Evolutionary conservation across 371 early-diverging fungal genomes (phyloP).

Genomic region (Lichtheimia ramosa): DNA sequence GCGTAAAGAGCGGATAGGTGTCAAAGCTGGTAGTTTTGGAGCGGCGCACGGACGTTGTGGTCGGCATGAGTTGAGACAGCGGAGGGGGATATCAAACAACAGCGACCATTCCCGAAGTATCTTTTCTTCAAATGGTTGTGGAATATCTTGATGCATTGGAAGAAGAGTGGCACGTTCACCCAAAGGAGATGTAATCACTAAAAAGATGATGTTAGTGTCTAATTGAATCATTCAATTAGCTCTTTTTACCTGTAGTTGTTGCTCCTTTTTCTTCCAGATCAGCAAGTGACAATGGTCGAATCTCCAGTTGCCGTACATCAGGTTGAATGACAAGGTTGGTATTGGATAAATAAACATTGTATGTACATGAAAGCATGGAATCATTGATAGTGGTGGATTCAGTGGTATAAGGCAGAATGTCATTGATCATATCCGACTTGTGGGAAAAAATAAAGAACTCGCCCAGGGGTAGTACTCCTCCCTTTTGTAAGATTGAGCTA

Average conservation of each 20-base stretch:
- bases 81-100: slow-evolving; percentile 34
- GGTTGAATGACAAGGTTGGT: slow-evolving; percentile 47
- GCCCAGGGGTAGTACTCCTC: slow-evolving; percentile 40
- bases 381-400: neutral
- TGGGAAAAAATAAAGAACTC: slow-evolving; percentile 40
- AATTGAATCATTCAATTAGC: neutral
- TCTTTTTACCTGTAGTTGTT: slow-evolving; percentile 18
- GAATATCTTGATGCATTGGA: slow-evolving; percentile 16
- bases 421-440: too few relatives aligned
- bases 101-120: slow-evolving; percentile 33
- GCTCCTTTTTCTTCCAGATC: slow-evolving; percentile 21
- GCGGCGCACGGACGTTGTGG: neutral
- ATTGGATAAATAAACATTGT: slow-evolving; percentile 40
- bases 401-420: too few relatives aligned
- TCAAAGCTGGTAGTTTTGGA: slow-evolving; percentile 4
- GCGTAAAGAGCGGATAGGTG: slow-evolving; percentile 17
- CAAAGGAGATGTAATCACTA: slow-evolving; percentile 37
- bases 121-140: slow-evolving; percentile 23
- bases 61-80: neutral
- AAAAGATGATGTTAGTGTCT: neutral
- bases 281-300: slow-evolving; percentile 22
- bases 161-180: slow-evolving; percentile 30
- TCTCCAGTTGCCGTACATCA: slow-evolving; percentile 28
- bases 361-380: slow-evolving; percentile 27
- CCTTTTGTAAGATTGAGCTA: slow-evolving; percentile 36